Base-by-base conservation (phyloP, 768 basidiomycete species). In the Gloeophyllum trabeum region DNA sequence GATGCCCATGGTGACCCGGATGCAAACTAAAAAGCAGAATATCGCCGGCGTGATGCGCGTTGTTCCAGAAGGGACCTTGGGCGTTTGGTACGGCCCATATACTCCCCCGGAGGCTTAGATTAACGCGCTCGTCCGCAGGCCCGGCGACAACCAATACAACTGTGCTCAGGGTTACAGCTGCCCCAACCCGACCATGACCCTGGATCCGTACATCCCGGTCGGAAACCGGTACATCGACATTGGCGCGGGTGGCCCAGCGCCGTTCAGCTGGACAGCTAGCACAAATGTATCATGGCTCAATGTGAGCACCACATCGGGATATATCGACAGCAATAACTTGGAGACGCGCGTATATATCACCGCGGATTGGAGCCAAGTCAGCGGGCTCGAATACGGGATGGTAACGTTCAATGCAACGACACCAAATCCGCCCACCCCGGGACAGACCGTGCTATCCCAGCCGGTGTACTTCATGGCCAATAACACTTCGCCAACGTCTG, bases 31-130 rank as follows among this genome's bases (percentile, higher is more conserved):
- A 44, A 80, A 79, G 52, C 68, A 74, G 43, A 73, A 70, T 0
- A 55, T 79, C 2, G 59, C 76, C 24, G 78, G 80, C n/a, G 66
- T 70, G 2, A 78, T 84, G 75, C 59, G 80, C 30, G 69, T 81
- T 42, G 67, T 67, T 2, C 69, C 73, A 1, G 81, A 84, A 63
- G 73, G 75, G 7, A 73, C 68, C 14, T 52, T 63, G 2, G 79
- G 75, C 14, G 73, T 77, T 30, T 84, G 78, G 78, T 74, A 14
- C 10, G 30, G 5, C 26, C 10, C 21, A 16, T 28, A 42, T n/a
- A 24, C 12, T n/a, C 26, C 24, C 5, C 39, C 25, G 13, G 36
- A 14, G 22, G 12, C 30, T 22, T 42, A 2, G 38, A 20, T 4
- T 26, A 25, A 10, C 19, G 22, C 6, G 6, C 14, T 26, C 39